These are phyloP conservation scores for Pseudopyricularia javanii DNA, from an alignment of 2,329 filamentous ascomycete genomes.

Conservation along the genomic window DNA sequence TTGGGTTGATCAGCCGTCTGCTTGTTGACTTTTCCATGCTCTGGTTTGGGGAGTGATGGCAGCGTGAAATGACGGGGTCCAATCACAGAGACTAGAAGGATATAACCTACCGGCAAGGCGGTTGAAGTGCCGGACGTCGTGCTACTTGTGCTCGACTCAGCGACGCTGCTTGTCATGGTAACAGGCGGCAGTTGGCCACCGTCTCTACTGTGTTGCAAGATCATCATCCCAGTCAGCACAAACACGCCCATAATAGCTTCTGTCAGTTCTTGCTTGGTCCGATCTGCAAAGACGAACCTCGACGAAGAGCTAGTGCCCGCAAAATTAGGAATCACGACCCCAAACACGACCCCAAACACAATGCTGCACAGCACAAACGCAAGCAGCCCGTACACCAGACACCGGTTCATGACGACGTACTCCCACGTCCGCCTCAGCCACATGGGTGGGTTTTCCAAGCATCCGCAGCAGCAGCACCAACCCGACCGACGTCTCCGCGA, in stretches of 20 bases:
- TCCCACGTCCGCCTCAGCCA: background rate
- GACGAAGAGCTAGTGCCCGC: background rate
- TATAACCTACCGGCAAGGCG: background rate
- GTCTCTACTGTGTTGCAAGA: no score
- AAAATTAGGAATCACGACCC: background rate
- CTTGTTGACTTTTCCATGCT: background rate
- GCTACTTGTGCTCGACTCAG: background rate
- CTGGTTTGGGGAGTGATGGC: background rate
- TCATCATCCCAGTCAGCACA: no score
- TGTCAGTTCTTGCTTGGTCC: background rate
- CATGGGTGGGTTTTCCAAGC: background rate
- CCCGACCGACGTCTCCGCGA: background rate
- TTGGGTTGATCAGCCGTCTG: background rate
- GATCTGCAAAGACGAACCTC: background rate
- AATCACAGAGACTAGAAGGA: background rate
- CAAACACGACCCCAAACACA: slow-evolving; percentile 1
- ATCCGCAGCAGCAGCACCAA: background rate
- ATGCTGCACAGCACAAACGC: background rate
- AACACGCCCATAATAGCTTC: background rate
- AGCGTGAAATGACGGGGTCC: background rate
- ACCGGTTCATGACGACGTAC: background rate
- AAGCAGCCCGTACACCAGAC: background rate
- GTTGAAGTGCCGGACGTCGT: background rate
- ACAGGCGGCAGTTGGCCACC: background rate
- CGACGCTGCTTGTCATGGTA: background rate